A percentile compares a stretch with the other conserved stretches of the same genome.
Conservation (phyloP, 768 basidiomycete genomes). For the Termitomyces sp. region DNA sequence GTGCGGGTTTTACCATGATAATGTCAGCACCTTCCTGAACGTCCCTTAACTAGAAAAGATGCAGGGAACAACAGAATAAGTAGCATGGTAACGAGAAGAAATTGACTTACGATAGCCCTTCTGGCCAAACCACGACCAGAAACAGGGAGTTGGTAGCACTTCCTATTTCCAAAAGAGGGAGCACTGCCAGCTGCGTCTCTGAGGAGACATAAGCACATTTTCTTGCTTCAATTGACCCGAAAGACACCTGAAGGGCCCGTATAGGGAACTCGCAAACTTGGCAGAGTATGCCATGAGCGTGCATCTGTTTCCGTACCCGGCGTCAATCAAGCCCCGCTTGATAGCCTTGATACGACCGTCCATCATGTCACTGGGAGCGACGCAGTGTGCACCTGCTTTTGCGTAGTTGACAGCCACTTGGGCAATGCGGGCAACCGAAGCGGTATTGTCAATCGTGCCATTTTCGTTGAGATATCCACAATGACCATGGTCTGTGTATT, state of each 20-base stretch:
- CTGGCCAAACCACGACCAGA: conserved; percentile 83
- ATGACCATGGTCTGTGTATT: conserved; percentile 98
- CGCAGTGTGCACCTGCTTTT: conserved; percentile 92
- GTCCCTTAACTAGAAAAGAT: conserved; percentile 67
- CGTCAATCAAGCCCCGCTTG: conserved; percentile 79
- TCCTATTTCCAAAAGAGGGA: conserved; percentile 90
- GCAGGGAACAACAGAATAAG: not conserved
- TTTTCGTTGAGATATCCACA: conserved; percentile 78
- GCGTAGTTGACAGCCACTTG: conserved; percentile 92
- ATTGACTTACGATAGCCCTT: conserved; percentile 75
- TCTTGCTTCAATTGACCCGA: not conserved
- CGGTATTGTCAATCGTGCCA: conserved; percentile 69
- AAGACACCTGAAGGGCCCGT: conserved; percentile 88
- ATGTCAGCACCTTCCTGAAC: conserved; percentile 91
- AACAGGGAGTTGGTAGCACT: conserved; percentile 97
- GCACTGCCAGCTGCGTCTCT: conserved; percentile 98
- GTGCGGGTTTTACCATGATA: conserved; percentile 96
- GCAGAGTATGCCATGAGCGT: conserved; percentile 96
- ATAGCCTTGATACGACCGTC: conserved; percentile 90
- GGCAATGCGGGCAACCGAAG: conserved; percentile 84
- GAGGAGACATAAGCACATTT: not conserved
- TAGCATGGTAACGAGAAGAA: not conserved
- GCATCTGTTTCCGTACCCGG: conserved; percentile 81
- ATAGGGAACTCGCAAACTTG: conserved; percentile 92
- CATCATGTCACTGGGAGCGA: conserved; percentile 99